Percentiles rank a stretch among this genome's conserved stretches.
Evolutionary conservation across 2,329 filamentous ascomycete genomes (phyloP).

Genomic region (Aurifilum marmelostoma): DNA sequence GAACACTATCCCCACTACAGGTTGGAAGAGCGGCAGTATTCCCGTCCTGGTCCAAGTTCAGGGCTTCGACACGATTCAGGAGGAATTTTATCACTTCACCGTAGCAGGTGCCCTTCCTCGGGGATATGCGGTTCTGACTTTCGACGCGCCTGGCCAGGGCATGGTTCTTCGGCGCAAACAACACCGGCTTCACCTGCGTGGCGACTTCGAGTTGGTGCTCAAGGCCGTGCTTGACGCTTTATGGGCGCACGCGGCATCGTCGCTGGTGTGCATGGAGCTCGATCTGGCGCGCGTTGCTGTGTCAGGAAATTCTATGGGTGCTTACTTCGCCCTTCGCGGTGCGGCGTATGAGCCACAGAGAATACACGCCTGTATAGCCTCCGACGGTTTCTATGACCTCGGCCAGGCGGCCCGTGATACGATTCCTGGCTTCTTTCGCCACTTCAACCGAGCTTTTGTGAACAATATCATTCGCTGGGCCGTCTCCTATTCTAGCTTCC

Average conservation of each 20-base stretch:
- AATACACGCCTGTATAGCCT: conserved; percentile 47
- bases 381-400: conserved; percentile 41
- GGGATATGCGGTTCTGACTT: conserved; percentile 49
- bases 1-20: no score
- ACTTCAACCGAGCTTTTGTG: neutral
- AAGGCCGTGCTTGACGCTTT: conserved; percentile 35
- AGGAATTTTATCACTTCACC: conserved; percentile 46
- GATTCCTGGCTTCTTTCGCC: neutral
- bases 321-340: conserved; percentile 49
- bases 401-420: neutral
- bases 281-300: conserved; percentile 44
- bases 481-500: neutral
- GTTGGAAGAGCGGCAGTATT: conserved; percentile 34
- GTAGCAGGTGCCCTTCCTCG: conserved; percentile 30
- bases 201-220: conserved; percentile 44
- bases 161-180: conserved; percentile 38
- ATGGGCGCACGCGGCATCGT: neutral
- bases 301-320: conserved; percentile 47
- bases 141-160: conserved; percentile 52
- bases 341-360: conserved; percentile 41
- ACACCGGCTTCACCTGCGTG: conserved; percentile 35
- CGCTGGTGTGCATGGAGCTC: conserved; percentile 30
- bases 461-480: neutral
- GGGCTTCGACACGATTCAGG: conserved; percentile 43
- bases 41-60: conserved; percentile 42